Percentiles rank a stretch among this genome's conserved stretches.
phyloP scores from a whole-genome alignment of 1,284 basidiomycete species.

The Pulveroboletus sp. region DNA sequence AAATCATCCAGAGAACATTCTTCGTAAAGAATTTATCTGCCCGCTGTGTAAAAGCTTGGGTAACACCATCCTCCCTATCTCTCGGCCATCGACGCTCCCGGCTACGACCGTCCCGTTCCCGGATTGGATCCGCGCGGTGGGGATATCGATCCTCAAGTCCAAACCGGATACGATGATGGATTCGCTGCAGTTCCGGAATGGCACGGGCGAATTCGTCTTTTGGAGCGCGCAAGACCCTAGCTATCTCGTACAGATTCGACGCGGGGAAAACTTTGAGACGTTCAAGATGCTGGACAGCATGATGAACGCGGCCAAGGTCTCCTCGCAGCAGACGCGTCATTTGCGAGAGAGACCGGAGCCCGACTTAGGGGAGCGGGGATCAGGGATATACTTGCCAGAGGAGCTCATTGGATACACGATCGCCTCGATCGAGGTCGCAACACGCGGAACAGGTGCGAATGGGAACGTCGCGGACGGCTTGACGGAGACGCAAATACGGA shows the following conservation, averaged over 20 bases:
- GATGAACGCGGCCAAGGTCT: conserved; percentile 65
- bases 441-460: conserved; percentile 62
- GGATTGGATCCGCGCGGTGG: conserved; percentile 80
- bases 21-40: conserved; percentile 93
- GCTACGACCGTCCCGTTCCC: conserved; percentile 65
- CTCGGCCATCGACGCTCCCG: conserved; percentile 46
- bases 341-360: conserved; percentile 75
- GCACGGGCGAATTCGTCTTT: conserved; percentile 82
- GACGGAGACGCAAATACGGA: conserved; percentile 74
- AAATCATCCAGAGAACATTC: conserved; percentile 93
- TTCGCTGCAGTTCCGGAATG: conserved; percentile 69
- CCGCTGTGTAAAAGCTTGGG: conserved; percentile 98
- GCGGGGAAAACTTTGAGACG: conserved; percentile 54
- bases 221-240: conserved; percentile 79
- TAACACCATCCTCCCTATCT: conserved; percentile 89
- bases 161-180: conserved; percentile 71
- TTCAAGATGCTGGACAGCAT: conserved; percentile 79
- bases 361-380: conserved; percentile 68
- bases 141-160: conserved; percentile 79
- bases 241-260: conserved; percentile 57
- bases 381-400: conserved; percentile 85
- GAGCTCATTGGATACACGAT: conserved; percentile 91
- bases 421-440: conserved; percentile 77
- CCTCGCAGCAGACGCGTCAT: conserved; percentile 75
- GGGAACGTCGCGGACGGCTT: conserved; percentile 71